phyloP scores from a whole-genome alignment of 208 protist genomes.

The Leishmania tarentolae region DNA sequence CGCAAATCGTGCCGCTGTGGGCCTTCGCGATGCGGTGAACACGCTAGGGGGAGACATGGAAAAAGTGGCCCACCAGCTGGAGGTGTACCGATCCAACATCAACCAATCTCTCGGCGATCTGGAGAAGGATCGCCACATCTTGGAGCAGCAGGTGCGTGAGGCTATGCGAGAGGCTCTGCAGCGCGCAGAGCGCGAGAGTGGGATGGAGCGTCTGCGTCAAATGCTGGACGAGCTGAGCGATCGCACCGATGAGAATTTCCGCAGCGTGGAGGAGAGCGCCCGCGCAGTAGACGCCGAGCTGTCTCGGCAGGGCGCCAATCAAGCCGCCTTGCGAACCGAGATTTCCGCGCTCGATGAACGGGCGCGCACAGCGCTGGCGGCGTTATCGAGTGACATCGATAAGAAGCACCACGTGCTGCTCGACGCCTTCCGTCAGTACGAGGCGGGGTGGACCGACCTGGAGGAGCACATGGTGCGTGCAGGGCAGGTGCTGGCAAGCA shows the following conservation, averaged over 20 bases:
- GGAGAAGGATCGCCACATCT: conserved; percentile 31
- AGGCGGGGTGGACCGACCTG: conserved; percentile 60
- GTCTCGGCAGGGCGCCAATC: conserved; percentile 43
- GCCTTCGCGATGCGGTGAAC: conserved; percentile 42
- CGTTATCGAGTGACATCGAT: conserved; percentile 62
- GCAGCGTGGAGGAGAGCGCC: conserved; percentile 77
- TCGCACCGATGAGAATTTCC: conserved; percentile 87
- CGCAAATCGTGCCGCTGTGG: conserved; percentile 34
- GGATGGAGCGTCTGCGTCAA: conserved; percentile 50
- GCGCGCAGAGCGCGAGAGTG: conserved; percentile 41
- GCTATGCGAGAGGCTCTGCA: conserved; percentile 50
- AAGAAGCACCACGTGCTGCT: conserved; percentile 65
- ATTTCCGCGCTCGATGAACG: conserved; percentile 50
- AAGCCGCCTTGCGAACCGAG: conserved; percentile 39
- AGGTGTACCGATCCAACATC: conserved; percentile 41
- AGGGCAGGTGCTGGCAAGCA: conserved; percentile 63
- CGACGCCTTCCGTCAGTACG: conserved; percentile 66
- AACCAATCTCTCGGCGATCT: conserved; percentile 53
- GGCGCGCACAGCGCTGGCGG: conserved; percentile 34
- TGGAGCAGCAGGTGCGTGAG: conserved; percentile 51
- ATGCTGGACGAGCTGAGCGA: conserved; percentile 80
- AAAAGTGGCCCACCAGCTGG: conserved; percentile 31
- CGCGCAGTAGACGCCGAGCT: conserved; percentile 76
- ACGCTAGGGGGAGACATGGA: conserved; percentile 41
- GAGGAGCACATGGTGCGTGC: conserved; percentile 81